Conservation (phyloP, 2,329 filamentous ascomycete species). For the Pyrenophora seminiperda region DNA sequence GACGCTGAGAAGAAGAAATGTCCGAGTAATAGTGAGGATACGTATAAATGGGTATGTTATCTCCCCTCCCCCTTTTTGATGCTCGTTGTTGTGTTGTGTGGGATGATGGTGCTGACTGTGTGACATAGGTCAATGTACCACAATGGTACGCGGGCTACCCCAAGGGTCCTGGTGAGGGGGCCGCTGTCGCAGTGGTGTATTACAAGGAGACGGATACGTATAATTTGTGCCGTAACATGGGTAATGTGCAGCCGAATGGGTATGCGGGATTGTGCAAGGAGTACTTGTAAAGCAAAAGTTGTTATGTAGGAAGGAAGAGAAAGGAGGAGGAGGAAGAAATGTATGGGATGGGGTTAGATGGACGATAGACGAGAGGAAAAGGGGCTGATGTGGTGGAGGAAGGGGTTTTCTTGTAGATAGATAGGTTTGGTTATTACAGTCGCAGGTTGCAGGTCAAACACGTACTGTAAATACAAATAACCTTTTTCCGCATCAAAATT, state of each 20-base stretch:
- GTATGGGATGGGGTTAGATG: no score
- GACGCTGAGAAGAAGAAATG: not conserved
- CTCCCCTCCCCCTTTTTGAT: no score
- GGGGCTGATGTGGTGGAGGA: no score
- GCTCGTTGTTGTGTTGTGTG: not conserved
- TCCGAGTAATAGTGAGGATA: not conserved
- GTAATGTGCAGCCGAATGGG: not conserved
- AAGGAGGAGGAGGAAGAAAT: no score
- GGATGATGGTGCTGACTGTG: not conserved
- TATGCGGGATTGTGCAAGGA: not conserved
- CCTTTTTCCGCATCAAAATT: no score
- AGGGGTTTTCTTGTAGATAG: no score
- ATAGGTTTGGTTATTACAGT: no score
- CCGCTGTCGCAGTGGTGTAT: not conserved
- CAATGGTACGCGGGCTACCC: not conserved
- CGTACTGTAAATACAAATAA: no score
- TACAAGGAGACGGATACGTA: constrained; percentile 12
- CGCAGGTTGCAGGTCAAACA: no score
- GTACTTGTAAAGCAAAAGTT: no score
- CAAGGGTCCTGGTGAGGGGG: not conserved
- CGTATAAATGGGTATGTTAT: not conserved
- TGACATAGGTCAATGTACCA: not conserved
- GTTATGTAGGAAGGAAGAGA: no score
- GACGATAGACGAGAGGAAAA: no score
- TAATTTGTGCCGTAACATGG: not conserved